Percentiles rank a stretch among this genome's conserved stretches.
These are phyloP conservation scores for Paecilomyces dactylethromorphus DNA, from an alignment of 2,329 filamentous ascomycete genomes.

Conservation along the genomic window DNA sequence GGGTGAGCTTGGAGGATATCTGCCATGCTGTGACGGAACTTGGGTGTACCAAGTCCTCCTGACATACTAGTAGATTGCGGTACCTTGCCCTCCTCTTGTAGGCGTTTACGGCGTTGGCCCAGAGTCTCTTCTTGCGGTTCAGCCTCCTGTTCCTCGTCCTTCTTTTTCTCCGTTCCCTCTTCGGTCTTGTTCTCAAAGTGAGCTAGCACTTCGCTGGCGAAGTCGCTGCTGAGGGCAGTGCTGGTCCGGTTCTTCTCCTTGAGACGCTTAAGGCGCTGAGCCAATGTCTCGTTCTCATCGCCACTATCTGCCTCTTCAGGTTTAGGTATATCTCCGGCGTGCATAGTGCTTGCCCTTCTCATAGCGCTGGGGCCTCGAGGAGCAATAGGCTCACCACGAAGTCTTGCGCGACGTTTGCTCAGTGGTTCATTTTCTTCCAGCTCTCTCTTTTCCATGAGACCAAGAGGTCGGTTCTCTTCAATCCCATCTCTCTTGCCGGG, in stretches of 20 bases:
- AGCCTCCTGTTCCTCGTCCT: constrained; percentile 12
- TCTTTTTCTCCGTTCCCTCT: constrained; percentile 13
- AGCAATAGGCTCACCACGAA: constrained; percentile 54
- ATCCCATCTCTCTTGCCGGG: constrained; percentile 37
- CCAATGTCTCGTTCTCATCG: constrained; percentile 39
- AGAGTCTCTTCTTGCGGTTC: constrained; percentile 39
- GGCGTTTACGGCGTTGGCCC: constrained; percentile 38
- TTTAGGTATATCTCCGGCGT: constrained; percentile 21
- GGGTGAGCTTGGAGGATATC: constrained; percentile 50
- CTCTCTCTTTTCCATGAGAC: constrained; percentile 61
- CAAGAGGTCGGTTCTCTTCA: constrained; percentile 35
- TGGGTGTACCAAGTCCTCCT: constrained; percentile 14
- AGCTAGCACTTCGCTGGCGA: constrained; percentile 36
- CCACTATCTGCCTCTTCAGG: constrained; percentile 22
- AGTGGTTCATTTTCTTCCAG: constrained; percentile 90
- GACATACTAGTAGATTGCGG: constrained; percentile 9
- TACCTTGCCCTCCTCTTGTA: constrained; percentile 33
- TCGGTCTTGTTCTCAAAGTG: constrained; percentile 30
- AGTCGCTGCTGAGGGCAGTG: constrained; percentile 31
- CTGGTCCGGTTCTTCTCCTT: constrained; percentile 26
- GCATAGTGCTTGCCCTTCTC: constrained; percentile 28
- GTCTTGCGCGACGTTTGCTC: constrained; percentile 65
- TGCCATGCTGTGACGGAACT: constrained; percentile 40
- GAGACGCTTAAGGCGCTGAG: constrained; percentile 37
- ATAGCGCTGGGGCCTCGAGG: constrained; percentile 13